Evolutionary conservation across 208 protist species (phyloP).

Genomic region (Trypanosoma congolense): DNA sequence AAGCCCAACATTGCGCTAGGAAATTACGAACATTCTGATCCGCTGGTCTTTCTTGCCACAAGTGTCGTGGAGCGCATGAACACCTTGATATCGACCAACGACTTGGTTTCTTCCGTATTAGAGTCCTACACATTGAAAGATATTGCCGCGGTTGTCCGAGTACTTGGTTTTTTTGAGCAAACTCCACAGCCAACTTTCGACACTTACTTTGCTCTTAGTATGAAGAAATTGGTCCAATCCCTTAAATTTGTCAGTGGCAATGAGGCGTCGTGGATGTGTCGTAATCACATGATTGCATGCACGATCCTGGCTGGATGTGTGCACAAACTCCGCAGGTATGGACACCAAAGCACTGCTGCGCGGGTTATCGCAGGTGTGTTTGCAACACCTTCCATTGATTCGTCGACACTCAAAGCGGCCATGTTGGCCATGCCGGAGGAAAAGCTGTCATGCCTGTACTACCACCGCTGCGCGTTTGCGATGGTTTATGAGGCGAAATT

Average conservation of each 20-base stretch:
- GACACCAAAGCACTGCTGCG: conserved; percentile 15
- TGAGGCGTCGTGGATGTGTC: neutral
- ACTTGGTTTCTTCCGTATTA: conserved; percentile 23
- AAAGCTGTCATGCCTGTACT: conserved; percentile 20
- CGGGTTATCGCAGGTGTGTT: conserved; percentile 5
- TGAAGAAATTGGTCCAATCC: conserved; percentile 19
- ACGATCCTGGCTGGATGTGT: conserved; percentile 6
- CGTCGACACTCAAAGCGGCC: neutral
- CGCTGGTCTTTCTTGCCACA: conserved; percentile 21
- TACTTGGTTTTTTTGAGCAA: conserved; percentile 48
- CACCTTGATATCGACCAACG: conserved; percentile 28
- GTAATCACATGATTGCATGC: conserved; percentile 2
- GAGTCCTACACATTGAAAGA: conserved; percentile 34
- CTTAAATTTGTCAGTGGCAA: neutral
- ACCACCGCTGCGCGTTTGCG: conserved; percentile 19
- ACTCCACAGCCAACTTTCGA: conserved; percentile 73
- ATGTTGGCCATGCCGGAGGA: conserved; percentile 20
- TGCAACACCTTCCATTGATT: neutral
- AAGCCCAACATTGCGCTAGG: neutral
- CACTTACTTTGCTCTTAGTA: conserved; percentile 33
- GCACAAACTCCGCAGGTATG: conserved; percentile 11
- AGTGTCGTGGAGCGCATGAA: conserved; percentile 50
- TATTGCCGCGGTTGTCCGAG: conserved; percentile 34
- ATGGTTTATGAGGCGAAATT: conserved; percentile 19
- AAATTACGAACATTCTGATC: conserved; percentile 12